Percentiles rank a stretch among this genome's conserved stretches.
phyloP scores from a whole-genome alignment of 106 monocot species.

The Acorus calamus region DNA sequence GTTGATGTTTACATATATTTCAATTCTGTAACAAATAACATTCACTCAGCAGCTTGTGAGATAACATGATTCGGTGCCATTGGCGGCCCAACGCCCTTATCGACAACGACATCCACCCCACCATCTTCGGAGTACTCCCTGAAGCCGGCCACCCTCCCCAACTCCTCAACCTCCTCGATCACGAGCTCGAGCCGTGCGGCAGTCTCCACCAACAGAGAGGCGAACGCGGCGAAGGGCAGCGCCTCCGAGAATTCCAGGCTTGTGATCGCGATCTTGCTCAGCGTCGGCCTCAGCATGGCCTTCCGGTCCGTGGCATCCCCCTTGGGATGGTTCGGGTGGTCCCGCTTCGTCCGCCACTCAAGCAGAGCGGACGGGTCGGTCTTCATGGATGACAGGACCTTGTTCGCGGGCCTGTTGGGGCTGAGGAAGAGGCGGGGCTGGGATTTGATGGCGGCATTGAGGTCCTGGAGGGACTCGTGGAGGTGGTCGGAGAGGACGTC shows the following conservation, averaged over 20 bases:
- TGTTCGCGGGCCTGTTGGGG: conserved; percentile 16
- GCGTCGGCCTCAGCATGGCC: conserved; percentile 28
- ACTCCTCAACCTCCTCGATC: conserved; percentile 51
- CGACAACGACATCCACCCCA: no score
- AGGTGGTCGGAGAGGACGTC: conserved; percentile 43
- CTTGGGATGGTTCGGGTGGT: conserved; percentile 6
- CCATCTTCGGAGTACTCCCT: conserved; percentile 14
- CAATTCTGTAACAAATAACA: no score
- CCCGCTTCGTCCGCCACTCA: conserved; percentile 18
- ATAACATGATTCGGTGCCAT: no score
- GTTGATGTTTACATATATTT: no score
- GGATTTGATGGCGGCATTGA: conserved; percentile 44
- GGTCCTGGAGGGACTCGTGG: conserved; percentile 36
- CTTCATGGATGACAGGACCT: conserved; percentile 25
- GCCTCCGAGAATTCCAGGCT: conserved; percentile 74
- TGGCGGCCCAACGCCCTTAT: no score
- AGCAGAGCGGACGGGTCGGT: conserved; percentile 24
- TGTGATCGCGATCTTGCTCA: conserved; percentile 55
- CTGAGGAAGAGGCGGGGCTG: conserved; percentile 61
- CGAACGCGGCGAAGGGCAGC: conserved; percentile 66
- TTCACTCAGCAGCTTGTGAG: no score
- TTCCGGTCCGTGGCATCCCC: conserved; percentile 9
- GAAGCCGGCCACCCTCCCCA: conserved; percentile 50
- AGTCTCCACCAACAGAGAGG: conserved; percentile 65
- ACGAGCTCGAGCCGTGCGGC: conserved; percentile 54